phyloP scores from a whole-genome alignment of 345 rosid genomes.

The Physaria fendleri region DNA sequence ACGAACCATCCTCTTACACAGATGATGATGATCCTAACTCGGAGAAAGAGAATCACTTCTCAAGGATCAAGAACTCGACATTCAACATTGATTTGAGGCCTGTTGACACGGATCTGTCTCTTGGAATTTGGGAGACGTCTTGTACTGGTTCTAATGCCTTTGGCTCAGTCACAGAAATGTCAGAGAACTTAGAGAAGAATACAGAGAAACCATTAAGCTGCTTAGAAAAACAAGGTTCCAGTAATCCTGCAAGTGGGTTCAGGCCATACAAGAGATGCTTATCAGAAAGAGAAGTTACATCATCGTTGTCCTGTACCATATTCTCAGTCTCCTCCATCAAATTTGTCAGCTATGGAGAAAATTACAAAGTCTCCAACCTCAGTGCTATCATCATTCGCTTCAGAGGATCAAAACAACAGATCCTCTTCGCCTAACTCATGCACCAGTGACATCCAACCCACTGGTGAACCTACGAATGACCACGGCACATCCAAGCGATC shows the following conservation, averaged over 20 bases:
- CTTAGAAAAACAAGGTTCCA: neutral
- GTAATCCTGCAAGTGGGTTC: constrained; percentile 33
- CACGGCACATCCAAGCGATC: constrained; percentile 23
- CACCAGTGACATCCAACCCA: constrained; percentile 39
- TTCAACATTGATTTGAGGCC: no score
- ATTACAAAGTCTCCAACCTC: constrained; percentile 56
- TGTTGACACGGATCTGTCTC: no score
- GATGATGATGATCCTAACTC: neutral
- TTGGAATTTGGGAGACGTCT: constrained; percentile 37
- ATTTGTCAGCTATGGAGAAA: constrained; percentile 33
- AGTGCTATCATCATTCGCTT: constrained; percentile 41
- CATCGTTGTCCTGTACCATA: constrained; percentile 17
- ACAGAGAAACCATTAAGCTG: constrained; percentile 20
- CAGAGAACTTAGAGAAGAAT: constrained; percentile 33
- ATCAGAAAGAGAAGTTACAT: constrained; percentile 45
- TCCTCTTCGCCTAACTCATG: constrained; percentile 59
- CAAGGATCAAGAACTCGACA: no score
- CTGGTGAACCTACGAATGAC: constrained; percentile 24
- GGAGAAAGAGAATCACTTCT: no score
- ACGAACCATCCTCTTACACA: constrained; percentile 12
- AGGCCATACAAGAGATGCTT: constrained; percentile 73
- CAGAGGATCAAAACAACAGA: constrained; percentile 43
- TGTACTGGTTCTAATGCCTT: constrained; percentile 33
- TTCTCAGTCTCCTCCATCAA: constrained; percentile 38
- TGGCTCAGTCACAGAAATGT: constrained; percentile 33